Percentiles rank a stretch among this genome's conserved stretches.
These are phyloP conservation scores for Rhizopogon sp. DNA, from an alignment of 768 basidiomycete species.

Conservation along the genomic window DNA sequence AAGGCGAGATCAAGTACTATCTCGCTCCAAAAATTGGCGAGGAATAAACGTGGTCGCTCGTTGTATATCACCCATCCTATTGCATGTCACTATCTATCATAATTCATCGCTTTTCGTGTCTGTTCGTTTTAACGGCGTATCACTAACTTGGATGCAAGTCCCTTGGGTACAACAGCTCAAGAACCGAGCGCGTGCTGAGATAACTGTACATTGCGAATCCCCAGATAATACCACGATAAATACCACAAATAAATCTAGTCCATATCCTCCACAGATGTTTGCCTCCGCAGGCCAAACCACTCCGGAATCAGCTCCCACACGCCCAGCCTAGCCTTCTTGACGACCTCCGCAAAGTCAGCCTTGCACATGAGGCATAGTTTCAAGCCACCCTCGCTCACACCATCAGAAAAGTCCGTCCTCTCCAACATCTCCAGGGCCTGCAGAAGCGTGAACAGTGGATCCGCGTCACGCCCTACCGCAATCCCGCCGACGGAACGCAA, in stretches of 20 bases:
- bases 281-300: constrained; percentile 53
- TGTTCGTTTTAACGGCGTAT: no score
- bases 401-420: constrained; percentile 66
- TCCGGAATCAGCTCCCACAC: constrained; percentile 57
- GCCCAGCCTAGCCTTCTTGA: constrained; percentile 46
- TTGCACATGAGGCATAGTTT: constrained; percentile 50
- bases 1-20: constrained; percentile 90
- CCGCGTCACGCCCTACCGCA: constrained; percentile 66
- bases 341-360: constrained; percentile 38
- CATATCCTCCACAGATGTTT: not conserved
- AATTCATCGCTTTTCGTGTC: not conserved
- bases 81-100: not conserved
- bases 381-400: constrained; percentile 46
- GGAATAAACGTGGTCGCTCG: constrained; percentile 39
- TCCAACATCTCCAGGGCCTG: constrained; percentile 71
- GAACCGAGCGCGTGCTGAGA: not conserved
- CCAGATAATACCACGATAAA: not conserved
- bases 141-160: no score
- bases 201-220: not conserved
- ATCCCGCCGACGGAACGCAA: constrained; percentile 69
- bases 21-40: constrained; percentile 94
- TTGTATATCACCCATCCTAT: not conserved
- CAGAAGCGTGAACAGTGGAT: constrained; percentile 62
- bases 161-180: not conserved
- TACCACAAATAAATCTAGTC: not conserved